Evolutionary conservation across 2,329 filamentous ascomycete genomes (phyloP).

Genomic region (Verticillium tricorpus): DNA sequence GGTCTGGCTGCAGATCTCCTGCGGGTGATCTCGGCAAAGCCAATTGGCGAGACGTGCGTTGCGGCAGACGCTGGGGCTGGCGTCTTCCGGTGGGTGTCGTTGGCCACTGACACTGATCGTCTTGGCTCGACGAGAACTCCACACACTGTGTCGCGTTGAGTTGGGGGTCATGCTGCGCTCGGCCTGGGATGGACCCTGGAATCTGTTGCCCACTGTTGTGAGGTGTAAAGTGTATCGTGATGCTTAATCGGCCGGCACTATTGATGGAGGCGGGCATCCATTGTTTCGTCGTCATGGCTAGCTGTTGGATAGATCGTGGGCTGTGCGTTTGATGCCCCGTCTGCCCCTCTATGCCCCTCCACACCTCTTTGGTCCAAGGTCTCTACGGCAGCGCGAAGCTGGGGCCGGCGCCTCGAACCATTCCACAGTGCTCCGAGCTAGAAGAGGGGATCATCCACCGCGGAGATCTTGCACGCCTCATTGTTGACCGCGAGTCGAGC

Average conservation of each 20-base stretch:
- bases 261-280: background rate
- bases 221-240: background rate
- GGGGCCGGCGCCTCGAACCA: background rate
- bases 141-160: background rate
- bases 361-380: background rate
- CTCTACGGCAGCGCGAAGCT: background rate
- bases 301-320: background rate
- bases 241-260: background rate
- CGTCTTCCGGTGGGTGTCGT: too few species aligned
- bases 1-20: conserved; percentile 2
- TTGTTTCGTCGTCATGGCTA: background rate
- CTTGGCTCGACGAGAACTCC: background rate
- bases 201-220: background rate
- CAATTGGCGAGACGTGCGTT: conserved; percentile 2
- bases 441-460: background rate
- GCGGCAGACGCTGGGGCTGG: background rate
- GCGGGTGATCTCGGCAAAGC: background rate
- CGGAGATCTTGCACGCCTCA: background rate
- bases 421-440: background rate
- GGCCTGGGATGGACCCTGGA: conserved; percentile 1
- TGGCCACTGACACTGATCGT: background rate
- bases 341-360: background rate
- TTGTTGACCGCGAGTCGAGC: background rate
- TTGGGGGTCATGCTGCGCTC: background rate
- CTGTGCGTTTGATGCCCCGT: background rate